phyloP scores from a whole-genome alignment of 148 eudicot genomes.

The Fagopyrum esculentum region DNA sequence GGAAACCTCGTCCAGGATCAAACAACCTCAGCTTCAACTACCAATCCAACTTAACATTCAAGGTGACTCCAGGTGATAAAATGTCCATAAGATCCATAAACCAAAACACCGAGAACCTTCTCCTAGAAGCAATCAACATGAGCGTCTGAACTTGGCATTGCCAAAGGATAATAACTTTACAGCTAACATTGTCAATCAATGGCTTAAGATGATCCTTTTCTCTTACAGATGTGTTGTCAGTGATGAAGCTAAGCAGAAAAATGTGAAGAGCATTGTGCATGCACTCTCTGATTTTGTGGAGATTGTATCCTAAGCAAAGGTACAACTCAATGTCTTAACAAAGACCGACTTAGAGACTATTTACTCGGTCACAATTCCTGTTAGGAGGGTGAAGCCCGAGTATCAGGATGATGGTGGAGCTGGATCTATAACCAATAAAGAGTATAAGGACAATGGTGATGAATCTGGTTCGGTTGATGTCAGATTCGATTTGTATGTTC shows the following conservation, averaged over 20 bases:
- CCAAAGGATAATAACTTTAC: conserved; percentile 41
- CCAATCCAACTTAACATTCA: too few species aligned
- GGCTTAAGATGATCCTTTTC: conserved; percentile 90
- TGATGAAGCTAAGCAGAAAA: conserved; percentile 86
- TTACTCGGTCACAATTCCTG: conserved; percentile 94
- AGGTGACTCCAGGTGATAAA: background rate
- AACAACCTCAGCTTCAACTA: too few species aligned
- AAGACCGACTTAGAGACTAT: conserved; percentile 77
- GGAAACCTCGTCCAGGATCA: too few species aligned
- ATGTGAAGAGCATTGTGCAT: conserved; percentile 70
- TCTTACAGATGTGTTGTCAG: conserved; percentile 97
- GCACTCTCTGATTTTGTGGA: conserved; percentile 87
- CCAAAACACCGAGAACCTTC: conserved; percentile 68
- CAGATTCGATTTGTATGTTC: conserved; percentile 81
- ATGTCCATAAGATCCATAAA: conserved; percentile 41
- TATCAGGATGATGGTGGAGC: conserved; percentile 67
- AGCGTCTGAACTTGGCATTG: conserved; percentile 75
- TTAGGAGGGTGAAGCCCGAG: conserved; percentile 76
- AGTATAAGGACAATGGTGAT: conserved; percentile 80
- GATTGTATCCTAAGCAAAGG: conserved; percentile 87
- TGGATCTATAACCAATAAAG: conserved; percentile 64
- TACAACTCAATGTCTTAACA: conserved; percentile 71
- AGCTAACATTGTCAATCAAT: conserved; percentile 87
- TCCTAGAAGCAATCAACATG: conserved; percentile 62
- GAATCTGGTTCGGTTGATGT: conserved; percentile 88